These are phyloP conservation scores for Aspergillus neotritici DNA, from an alignment of 2,329 filamentous ascomycete genomes.

Conservation along the genomic window DNA sequence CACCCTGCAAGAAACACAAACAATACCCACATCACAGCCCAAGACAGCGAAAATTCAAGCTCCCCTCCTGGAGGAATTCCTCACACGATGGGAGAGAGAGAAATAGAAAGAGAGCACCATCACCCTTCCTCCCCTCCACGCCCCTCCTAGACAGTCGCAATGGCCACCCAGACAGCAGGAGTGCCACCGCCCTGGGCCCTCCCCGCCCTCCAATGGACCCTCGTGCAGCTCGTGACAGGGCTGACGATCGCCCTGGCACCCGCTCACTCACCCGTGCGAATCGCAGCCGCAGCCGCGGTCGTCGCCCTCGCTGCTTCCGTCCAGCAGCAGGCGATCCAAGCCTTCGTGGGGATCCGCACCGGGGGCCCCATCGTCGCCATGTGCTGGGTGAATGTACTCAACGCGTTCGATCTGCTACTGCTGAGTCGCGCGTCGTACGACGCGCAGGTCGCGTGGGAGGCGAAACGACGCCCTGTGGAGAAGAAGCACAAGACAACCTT, in stretches of 20 bases:
- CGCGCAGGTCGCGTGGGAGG: conserved; percentile 11
- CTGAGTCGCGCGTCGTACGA: conserved; percentile 14
- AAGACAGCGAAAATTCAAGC: no score
- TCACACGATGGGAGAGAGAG: no score
- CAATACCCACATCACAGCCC: no score
- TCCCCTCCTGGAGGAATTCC: no score
- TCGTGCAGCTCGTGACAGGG: conserved; percentile 13
- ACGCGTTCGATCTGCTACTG: conserved; percentile 16
- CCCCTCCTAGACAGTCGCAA: no score
- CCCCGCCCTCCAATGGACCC: conserved; percentile 9
- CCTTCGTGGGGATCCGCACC: conserved; percentile 4
- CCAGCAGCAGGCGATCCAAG: conserved; percentile 2
- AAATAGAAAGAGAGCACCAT: no score
- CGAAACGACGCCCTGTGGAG: not conserved
- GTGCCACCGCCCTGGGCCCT: conserved; percentile 3
- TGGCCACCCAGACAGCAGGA: no score
- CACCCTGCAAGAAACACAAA: no score
- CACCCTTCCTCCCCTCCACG: no score
- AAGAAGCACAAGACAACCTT: not conserved
- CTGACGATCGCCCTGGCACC: conserved; percentile 9
- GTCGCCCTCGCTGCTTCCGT: conserved; percentile 10
- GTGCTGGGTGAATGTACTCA: conserved; percentile 20
- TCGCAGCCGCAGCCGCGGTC: conserved; percentile 3
- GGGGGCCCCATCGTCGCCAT: conserved; percentile 14
- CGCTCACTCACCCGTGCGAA: conserved; percentile 3